Evolutionary conservation across 495 filamentous ascomycete species (phyloP).

Genomic region (Aspergillus hancockii): DNA sequence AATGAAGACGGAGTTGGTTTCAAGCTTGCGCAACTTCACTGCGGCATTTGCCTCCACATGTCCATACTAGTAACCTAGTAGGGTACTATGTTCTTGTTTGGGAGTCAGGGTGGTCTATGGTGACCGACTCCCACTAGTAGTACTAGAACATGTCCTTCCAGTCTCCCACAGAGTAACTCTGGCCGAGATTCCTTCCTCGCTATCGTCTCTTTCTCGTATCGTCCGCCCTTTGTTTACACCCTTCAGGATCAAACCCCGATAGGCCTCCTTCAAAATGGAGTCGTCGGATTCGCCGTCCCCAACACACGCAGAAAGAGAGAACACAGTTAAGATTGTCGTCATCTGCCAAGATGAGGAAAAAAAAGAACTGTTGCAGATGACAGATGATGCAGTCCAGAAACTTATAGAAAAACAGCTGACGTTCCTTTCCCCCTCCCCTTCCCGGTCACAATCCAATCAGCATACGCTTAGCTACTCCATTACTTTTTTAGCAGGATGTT

Average conservation of each 20-base stretch:
- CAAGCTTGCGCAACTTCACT: conserved; percentile 28
- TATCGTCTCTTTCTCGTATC: not conserved
- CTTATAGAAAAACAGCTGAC: conserved; percentile 7
- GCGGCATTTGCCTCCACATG: conserved; percentile 9
- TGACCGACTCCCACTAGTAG: not conserved
- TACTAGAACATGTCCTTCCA: not conserved
- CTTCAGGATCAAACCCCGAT: not conserved
- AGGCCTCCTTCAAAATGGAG: not conserved
- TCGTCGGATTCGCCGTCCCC: conserved; percentile 1
- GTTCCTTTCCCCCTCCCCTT: conserved; percentile 2
- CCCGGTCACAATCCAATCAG: conserved; percentile 6
- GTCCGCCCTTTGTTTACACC: not conserved
- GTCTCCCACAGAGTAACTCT: not conserved
- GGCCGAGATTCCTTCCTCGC: not conserved
- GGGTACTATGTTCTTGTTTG: not conserved
- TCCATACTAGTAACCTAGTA: not conserved
- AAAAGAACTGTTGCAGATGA: conserved; percentile 9
- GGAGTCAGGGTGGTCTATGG: not conserved
- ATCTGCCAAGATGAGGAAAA: conserved; percentile 6
- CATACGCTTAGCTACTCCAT: conserved; percentile 8
- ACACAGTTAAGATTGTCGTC: conserved; percentile 2
- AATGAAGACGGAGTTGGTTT: conserved; percentile 6
- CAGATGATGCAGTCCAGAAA: not conserved
- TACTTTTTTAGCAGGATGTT: conserved; percentile 2
- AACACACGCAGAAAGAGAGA: not conserved